Evolutionary conservation across 495 filamentous ascomycete genomes (phyloP).

Genomic region (Penicillium angulare): DNA sequence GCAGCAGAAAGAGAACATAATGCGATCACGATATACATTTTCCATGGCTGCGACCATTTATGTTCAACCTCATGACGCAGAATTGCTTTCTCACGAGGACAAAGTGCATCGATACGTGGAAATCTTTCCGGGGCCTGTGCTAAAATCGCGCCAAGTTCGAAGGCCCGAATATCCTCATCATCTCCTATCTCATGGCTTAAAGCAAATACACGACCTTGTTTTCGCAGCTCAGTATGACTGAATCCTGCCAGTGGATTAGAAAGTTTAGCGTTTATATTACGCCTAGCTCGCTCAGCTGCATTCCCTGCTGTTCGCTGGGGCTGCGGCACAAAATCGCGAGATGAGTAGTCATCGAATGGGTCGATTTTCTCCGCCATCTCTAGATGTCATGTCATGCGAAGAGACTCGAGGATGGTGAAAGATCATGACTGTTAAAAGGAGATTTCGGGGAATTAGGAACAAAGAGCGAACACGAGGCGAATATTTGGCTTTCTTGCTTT

Average conservation of each 20-base stretch:
- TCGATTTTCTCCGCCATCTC: conserved; percentile 16
- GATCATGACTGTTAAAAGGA: background rate
- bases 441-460: background rate
- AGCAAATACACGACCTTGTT: conserved; percentile 66
- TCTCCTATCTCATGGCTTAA: conserved; percentile 60
- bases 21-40: conserved; percentile 67
- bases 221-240: conserved; percentile 55
- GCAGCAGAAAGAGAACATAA: conserved; percentile 63
- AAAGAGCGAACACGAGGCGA: background rate
- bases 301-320: conserved; percentile 30
- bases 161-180: conserved; percentile 62
- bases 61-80: conserved; percentile 62
- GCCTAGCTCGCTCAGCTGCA: conserved; percentile 50
- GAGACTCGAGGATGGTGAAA: no score
- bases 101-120: conserved; percentile 54
- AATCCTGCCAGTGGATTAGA: conserved; percentile 71
- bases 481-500: background rate
- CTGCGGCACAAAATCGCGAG: conserved; percentile 21
- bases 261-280: conserved; percentile 58
- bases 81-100: conserved; percentile 53
- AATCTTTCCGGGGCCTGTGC: conserved; percentile 58
- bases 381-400: background rate
- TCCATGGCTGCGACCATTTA: conserved; percentile 70
- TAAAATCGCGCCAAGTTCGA: conserved; percentile 71
- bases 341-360: conserved; percentile 1